Evolutionary conservation across 345 rosid species (phyloP).

Genomic region (Arabidopsis thaliana): TAIR10.1 NC_003070.9:1803001-1803500

Average conservation of each 20-base stretch:
- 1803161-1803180: neutral
- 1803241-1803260: slow-evolving; percentile 77
- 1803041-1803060: slow-evolving; percentile 94
- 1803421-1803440: slow-evolving; percentile 99
- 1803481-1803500: slow-evolving; percentile 86
- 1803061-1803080: slow-evolving; percentile 82
- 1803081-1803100: slow-evolving; percentile 83
- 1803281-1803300: slow-evolving; percentile 77
- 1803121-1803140: slow-evolving; percentile 34
- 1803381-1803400: slow-evolving; percentile 73
- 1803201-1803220: slow-evolving; percentile 78
- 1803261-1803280: slow-evolving; percentile 74
- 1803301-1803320: slow-evolving; percentile 83
- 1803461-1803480: slow-evolving; percentile 91
- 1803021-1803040: slow-evolving; percentile 78
- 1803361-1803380: slow-evolving; percentile 77
- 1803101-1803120: slow-evolving; percentile 82
- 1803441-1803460: slow-evolving; percentile 86
- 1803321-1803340: slow-evolving; percentile 89
- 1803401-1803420: slow-evolving; percentile 91
- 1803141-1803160: neutral
- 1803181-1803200: slow-evolving; percentile 52
- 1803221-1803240: slow-evolving; percentile 76
- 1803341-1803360: slow-evolving; percentile 65
- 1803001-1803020: slow-evolving; percentile 94